Evolutionary conservation across 2,329 filamentous ascomycete genomes (phyloP).

Genomic region (Arthrobotrys sinensis): DNA sequence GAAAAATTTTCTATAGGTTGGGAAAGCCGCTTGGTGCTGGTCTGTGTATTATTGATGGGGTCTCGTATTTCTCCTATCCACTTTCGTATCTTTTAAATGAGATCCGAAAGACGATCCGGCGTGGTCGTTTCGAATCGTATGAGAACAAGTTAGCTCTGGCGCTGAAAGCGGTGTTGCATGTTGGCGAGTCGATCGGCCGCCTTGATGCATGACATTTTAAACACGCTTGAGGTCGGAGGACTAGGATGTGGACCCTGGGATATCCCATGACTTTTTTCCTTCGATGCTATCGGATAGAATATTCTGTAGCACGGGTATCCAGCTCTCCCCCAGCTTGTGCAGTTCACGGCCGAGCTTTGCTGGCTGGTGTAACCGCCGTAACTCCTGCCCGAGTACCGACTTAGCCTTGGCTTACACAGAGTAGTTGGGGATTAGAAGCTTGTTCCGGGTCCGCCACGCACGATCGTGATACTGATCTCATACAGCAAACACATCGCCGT

Average conservation of each 20-base stretch:
- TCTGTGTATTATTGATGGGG: slow-evolving; percentile 15
- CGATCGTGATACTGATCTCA: slow-evolving; percentile 38
- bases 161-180: slow-evolving; percentile 30
- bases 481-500: slow-evolving; percentile 19
- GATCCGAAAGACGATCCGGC: slow-evolving; percentile 49
- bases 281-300: slow-evolving; percentile 38
- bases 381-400: slow-evolving; percentile 34
- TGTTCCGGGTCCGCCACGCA: not conserved
- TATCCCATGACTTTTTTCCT: slow-evolving; percentile 37
- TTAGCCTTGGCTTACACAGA: slow-evolving; percentile 11
- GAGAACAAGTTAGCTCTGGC: slow-evolving; percentile 3
- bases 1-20: slow-evolving; percentile 60
- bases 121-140: slow-evolving; percentile 19
- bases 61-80: slow-evolving; percentile 18
- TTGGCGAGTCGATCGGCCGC: slow-evolving; percentile 37
- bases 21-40: slow-evolving; percentile 10
- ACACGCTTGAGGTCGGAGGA: slow-evolving; percentile 18
- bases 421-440: slow-evolving; percentile 2
- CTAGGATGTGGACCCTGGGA: slow-evolving; percentile 33
- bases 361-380: slow-evolving; percentile 25
- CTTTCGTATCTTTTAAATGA: slow-evolving; percentile 23
- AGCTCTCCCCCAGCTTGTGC: not conserved
- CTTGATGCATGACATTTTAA: slow-evolving; percentile 39
- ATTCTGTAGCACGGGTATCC: slow-evolving; percentile 38
- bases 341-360: slow-evolving; percentile 22